Percentiles rank a stretch among this genome's conserved stretches.
Conservation (phyloP, 257 asterid genomes). For the Solanum lycopersicoides region DNA sequence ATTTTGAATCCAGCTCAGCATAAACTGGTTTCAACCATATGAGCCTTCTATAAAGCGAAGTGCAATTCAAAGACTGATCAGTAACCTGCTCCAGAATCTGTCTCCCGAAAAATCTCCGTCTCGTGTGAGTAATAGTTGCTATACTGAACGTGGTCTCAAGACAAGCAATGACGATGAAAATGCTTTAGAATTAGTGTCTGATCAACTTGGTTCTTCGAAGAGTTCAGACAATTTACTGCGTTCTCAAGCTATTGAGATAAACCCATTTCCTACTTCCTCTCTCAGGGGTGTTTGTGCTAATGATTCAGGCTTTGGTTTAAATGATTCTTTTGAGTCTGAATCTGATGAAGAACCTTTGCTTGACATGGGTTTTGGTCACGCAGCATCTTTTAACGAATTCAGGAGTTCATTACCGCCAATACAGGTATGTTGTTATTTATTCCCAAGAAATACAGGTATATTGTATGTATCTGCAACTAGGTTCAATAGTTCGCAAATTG, state of each 20-base stretch:
- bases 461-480: neutral
- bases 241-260: slow-evolving; percentile 42
- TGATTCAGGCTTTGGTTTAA: slow-evolving; percentile 35
- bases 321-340: slow-evolving; percentile 40
- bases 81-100: slow-evolving; percentile 38
- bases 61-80: slow-evolving; percentile 57
- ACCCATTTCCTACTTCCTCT: slow-evolving; percentile 43
- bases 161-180: slow-evolving; percentile 17
- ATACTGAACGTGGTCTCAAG: slow-evolving; percentile 16
- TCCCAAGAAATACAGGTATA: slow-evolving; percentile 33
- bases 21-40: slow-evolving; percentile 71
- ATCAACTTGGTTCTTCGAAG: slow-evolving; percentile 14
- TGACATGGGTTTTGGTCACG: slow-evolving; percentile 28
- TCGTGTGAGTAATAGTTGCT: slow-evolving; percentile 20
- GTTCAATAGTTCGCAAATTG: neutral
- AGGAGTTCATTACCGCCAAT: slow-evolving; percentile 26
- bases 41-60: slow-evolving; percentile 77
- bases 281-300: slow-evolving; percentile 21
- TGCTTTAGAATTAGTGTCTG: slow-evolving; percentile 22
- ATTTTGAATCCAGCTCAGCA: slow-evolving; percentile 41
- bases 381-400: slow-evolving; percentile 30
- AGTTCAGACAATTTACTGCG: slow-evolving; percentile 24
- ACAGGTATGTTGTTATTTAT: slow-evolving; percentile 33
- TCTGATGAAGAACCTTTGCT: slow-evolving; percentile 30
- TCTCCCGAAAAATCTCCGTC: slow-evolving; percentile 35